Evolutionary conservation across 2,329 filamentous ascomycete genomes (phyloP), one percentile per base, ranked within the genome.

Genomic region (Chaetomium olivaceum): DNA sequence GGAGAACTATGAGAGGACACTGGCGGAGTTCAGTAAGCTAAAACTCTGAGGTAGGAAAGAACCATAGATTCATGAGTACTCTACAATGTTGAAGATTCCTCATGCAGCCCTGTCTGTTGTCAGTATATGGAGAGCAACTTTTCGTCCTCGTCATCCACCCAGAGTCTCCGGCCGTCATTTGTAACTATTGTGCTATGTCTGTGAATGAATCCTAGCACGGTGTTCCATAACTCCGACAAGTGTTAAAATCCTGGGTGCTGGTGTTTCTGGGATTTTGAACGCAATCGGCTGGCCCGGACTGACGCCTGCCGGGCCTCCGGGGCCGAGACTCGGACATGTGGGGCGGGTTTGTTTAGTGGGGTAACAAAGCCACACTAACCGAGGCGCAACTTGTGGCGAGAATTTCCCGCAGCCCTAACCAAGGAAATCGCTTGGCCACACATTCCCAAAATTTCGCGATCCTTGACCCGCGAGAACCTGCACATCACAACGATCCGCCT

Each of bases 401-500:
- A 60, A 14, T 57, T 55, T 64, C 57, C 59, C 55, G 63, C 69
- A 73, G 70, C 71, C 71, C 71, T 73, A 73, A 72, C 68, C 66
- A 60, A 67, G 67, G 65, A 68, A 70, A 66, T 62, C 59, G 62
- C 59, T 66, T 61, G 62, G 67, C 68, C 70, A 69, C 71, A 73
- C 70, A 72, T 71, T 72, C 71, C 68, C 70, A 71, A 73, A 73
- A 72, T 72, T 73, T 72, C 70, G 71, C 67, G 69, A 68, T 62
- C 66, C 62, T 61, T 51, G 67, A 69, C 67, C 66, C 58, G 63
- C 66, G 67, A 69, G 66, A 73, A 69, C 67, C 65, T 64, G 67
- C 65, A 72, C 68, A 71, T 64, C 68, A 71, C 65, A 68, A 69
- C 70, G 69, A 66, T 68, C 67, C 71, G 58, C 65, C 63, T 67